phyloP scores from a whole-genome alignment of 2,329 filamentous ascomycete genomes.

The Aureobasidium sp. region DNA sequence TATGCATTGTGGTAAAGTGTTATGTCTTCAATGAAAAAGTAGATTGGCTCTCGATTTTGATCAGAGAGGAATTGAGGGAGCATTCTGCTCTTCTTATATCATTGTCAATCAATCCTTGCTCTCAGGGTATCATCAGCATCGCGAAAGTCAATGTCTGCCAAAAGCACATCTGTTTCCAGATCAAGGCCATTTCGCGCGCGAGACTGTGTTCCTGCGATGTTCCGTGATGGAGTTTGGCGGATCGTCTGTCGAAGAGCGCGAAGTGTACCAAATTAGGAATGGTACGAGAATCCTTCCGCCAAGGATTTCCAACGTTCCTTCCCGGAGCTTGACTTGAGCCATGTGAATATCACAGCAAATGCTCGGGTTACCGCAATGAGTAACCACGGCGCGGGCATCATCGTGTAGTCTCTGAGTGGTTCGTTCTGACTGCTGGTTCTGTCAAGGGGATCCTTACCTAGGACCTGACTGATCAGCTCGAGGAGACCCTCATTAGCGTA shows the following conservation, averaged over 20 bases:
- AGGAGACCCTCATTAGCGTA: not conserved
- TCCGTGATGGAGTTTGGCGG: not conserved
- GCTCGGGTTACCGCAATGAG: not conserved
- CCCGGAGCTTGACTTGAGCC: not conserved
- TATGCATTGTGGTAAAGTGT: not conserved
- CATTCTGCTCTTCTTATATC: not conserved
- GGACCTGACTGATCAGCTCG: not conserved
- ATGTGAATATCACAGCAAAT: not conserved
- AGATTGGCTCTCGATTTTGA: not conserved
- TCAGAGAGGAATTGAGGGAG: not conserved
- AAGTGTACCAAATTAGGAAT: not conserved
- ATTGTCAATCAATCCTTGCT: not conserved
- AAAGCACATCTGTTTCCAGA: not conserved
- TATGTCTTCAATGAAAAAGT: not conserved
- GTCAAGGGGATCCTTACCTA: not conserved
- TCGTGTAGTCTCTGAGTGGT: not conserved
- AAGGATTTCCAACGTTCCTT: not conserved
- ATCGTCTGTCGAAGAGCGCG: not conserved
- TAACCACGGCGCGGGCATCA: not conserved
- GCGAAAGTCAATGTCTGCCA: not conserved
- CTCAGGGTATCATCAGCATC: not conserved
- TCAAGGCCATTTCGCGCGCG: not conserved
- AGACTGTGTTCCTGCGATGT: not conserved
- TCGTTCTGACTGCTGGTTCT: not conserved
- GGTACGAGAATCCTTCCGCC: not conserved